Base-by-base conservation (phyloP, 1,139 yeast species). In the Suhomyces ambrosiae region DNA sequence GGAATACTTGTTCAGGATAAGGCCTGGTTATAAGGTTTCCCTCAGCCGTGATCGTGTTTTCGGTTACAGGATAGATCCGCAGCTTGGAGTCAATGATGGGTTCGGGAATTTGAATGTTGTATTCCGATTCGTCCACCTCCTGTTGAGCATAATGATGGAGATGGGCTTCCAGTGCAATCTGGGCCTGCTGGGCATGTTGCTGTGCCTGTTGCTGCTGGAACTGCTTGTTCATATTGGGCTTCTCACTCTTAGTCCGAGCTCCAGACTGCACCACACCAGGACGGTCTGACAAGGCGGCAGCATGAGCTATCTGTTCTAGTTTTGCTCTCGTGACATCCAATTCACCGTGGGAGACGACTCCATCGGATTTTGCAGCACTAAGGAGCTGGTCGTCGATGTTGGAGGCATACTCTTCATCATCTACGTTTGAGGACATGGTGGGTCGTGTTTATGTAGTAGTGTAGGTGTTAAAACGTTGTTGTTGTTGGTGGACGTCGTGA, bases 1-100 rank as follows among this genome's bases (percentile, higher is more conserved):
- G 74, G 52, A 76, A 76, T 25, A 67, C 68, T 52, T 76, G 80
- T 46, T 74, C 79, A 10, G 79, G 79, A 49, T 73, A 74, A 31
- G 79, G 77, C 32, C 80, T 67, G 8, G 82, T 76, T 48, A 76
- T 72, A 45, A 76, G 63, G 52, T 73, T 73, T 3, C 79, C 79
- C 37, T 70, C 74, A 18, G 75, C 67, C 7, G 74, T 68, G 45
- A 69, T 68, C 38, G 78, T 68, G 50, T 71, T 71, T 47, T 71
- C 76, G 27, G 62, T 56, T 27, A 71, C 76, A 0, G 76, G 76
- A 47, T 68, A 71, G 35, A 71, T 71, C 44, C 69, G 69, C 65
- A 63, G 66, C 46, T 69, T 70, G 27, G 70, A 56, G 48, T 68
- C 72, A 41, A 71, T 58, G 35, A 71, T 68, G 11, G 77, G 77